These are phyloP conservation scores for Solanum chacoense DNA, from an alignment of 305 asterid species.

Conservation along the genomic window DNA sequence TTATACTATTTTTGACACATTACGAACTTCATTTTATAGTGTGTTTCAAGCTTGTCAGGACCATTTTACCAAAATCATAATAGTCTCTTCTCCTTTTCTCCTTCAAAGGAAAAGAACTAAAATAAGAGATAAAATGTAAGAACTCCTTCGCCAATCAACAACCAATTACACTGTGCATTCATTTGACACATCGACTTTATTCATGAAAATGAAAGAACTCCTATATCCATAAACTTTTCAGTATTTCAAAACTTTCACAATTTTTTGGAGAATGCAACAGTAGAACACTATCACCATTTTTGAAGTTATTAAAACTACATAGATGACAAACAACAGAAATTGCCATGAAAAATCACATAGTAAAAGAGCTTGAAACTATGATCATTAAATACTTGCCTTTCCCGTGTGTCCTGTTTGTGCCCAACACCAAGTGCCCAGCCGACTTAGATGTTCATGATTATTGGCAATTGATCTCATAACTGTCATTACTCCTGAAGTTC, in stretches of 20 bases:
- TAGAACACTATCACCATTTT: neutral
- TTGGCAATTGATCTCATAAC: constrained; percentile 83
- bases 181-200: neutral
- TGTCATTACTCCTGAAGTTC: constrained; percentile 89
- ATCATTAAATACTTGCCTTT: constrained; percentile 49
- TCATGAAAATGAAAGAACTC: neutral
- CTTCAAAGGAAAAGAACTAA: neutral
- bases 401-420: constrained; percentile 82
- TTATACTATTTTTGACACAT: neutral
- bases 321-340: neutral
- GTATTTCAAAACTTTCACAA: neutral
- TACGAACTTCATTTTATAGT: neutral
- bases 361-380: neutral
- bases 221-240: neutral
- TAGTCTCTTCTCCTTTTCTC: neutral
- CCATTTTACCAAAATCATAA: neutral
- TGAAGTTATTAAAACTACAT: neutral
- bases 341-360: neutral
- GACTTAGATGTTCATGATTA: constrained; percentile 75
- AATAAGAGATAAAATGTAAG: neutral
- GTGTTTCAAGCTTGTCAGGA: neutral
- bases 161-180: neutral
- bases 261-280: neutral
- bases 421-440: constrained; percentile 86
- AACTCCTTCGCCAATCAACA: neutral